Base-by-base conservation (phyloP, 1,139 yeast species). In the Nakaseomyces delphensis region DNA sequence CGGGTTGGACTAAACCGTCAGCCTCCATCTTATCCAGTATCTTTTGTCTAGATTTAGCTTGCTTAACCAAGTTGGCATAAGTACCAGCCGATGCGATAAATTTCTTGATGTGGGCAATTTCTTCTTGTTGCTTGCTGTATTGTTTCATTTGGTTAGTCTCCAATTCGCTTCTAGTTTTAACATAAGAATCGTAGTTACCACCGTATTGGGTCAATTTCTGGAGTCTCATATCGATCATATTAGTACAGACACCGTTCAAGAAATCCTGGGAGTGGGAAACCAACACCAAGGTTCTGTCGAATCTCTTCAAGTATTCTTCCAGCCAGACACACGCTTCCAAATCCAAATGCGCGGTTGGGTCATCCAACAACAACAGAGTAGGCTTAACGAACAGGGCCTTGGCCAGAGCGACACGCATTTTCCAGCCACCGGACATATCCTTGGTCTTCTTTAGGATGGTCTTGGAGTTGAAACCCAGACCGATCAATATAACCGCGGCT, bases 11-110 rank as follows among this genome's bases (percentile, higher is more conserved):
- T 60, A 91, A 77, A 64, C 98, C 99, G 65, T 91, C 98, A 55
- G 98, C 98, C 71, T 91, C 98, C 98, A 91, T 93, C 80, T 93
- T 93, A 70, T 91, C 98, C 68, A 91, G 76, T 64, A 91, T 93
- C 81, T 93, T 91, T 76, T 93, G 98, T 73, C 97, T 86, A 38
- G 98, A 91, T 70, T 91, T 91, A 51, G 99, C 99, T 72, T 91
- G 98, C 68, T 84, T 85, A 47, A 93, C 98, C 74, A 91, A 76
- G 71, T 93, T 93, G 50, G 99, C 98, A 71, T 91, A 93, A 48
- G 98, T 93, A 89, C 99, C 98, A 50, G 98, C 98, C 56, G 96
- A 84, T 42, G 98, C 98, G 71, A 91, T 93, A 66, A 91, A 91
- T 72, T 91, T 91, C 76, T 91, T 93, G 69, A 93, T 93, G 69